Evolutionary conservation across 768 basidiomycete species (phyloP), one percentile per base, ranked within the genome.

Genomic region (Macrolepiota fuliginosa): DNA sequence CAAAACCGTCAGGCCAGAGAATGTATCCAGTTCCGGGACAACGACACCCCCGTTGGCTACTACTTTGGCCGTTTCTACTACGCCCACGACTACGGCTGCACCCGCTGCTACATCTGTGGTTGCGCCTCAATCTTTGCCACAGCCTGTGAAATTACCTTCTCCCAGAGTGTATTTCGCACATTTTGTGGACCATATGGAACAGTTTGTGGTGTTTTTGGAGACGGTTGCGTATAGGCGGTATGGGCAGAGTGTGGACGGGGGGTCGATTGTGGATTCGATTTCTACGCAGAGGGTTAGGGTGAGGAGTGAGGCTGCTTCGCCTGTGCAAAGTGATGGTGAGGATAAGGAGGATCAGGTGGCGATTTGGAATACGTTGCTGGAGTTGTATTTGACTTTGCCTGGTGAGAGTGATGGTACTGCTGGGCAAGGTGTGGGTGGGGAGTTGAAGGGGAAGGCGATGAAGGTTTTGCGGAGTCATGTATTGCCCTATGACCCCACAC

Each of bases 321-420:
- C 55, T 29, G 62, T 84, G 42, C 19, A 49, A 12, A 94, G 68
- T 22, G 82, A 83, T 54, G 76, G 77, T 29, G 70, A 63, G 0
- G 90, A 91, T 63, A 79, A 77, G 67, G 72, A 73, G 9, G 92
- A 96, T 68, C 93, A 49, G 24, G 79, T 83, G 9, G 89, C 94
- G 0, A 88, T 98, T 2, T 98, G 96, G 96, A 97, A 96, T 74
- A 98, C 96, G 10, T 79, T 98, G 2, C 77, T 98, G 62, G 96
- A 99, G 74, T 82, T 99, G 11, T 98, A 98, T 71, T 82, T 99
- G 49, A 83, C 88, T 7, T 71, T 81, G 37, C 81, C 83, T n/a
- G 50, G 45, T 2, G 15, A 47, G n/a, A 7, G 32, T 3, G 19
- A 29, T 9, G 42, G 62, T 54, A 67, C 66, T 12, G 54, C 62